Evolutionary conservation across 495 filamentous ascomycete species (phyloP), one percentile per base, ranked within the genome.

Genomic region (Gamarada debralockiae): DNA sequence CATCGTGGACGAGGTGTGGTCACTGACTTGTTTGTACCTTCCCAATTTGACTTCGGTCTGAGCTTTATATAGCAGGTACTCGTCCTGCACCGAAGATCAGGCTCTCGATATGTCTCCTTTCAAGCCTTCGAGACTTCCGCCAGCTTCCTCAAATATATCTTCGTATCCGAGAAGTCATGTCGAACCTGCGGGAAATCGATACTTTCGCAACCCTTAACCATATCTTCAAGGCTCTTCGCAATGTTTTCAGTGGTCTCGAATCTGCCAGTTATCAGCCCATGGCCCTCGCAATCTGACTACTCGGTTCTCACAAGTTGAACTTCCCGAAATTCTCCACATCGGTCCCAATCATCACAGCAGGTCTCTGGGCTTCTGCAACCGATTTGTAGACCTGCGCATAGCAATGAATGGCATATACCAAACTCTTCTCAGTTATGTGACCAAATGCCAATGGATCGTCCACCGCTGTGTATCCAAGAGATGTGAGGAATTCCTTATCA

Each of bases 401-500:
- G 61, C 85, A 80, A 43, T 90, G 78, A 12, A 90, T 71, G 1
- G 83, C 78, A 50, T 73, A 81, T 0, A 77, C 60, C n/a, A 81
- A 36, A 1, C 70, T 80, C 0, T 62, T 59, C 0, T 64, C 50
- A 8, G 71, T 72, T 12, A 90, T 74, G 2, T 67, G 44, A 0
- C 72, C 55, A 59, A 89, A 86, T 0, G 71, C 87, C 0, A 36
- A 53, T 0, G 86, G 87, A 29, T 76, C 69, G 2, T 80, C 57
- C 27, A 86, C 73, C 12, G 83, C 76, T 18, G 68, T 67, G 27
- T 86, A 74, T 18, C 71, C 72, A 0, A 83, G 67, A 10, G 59
- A 66, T 0, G 55, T 29, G 34, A 90, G 74, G 52, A 89, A 85
- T 0, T 65, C 57, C 21, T 69, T 73, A 59, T 92, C 87, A 6